Percentiles rank a stretch among this genome's conserved stretches.
These are phyloP conservation scores for Herpetomonas samuelpessoai DNA, from an alignment of 208 protist genomes.

Conservation along the genomic window DNA sequence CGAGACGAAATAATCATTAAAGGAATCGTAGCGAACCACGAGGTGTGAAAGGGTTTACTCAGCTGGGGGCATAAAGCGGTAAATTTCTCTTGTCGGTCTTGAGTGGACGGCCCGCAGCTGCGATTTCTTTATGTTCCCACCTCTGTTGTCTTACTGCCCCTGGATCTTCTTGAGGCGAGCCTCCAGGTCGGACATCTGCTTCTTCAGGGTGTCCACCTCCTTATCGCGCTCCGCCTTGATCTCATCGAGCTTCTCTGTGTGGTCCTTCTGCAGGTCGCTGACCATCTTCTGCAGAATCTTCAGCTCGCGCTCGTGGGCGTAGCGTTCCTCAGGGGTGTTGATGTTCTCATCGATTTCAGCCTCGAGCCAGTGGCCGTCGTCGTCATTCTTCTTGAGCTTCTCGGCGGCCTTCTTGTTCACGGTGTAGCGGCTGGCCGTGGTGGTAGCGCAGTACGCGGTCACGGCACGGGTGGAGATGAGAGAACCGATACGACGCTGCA, in stretches of 20 bases:
- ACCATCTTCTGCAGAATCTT: slow-evolving; percentile 58
- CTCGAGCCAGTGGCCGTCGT: slow-evolving; percentile 83
- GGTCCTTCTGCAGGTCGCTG: slow-evolving; percentile 36
- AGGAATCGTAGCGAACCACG: too few species aligned
- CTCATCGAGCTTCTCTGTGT: slow-evolving; percentile 44
- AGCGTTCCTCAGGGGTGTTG: slow-evolving; percentile 76
- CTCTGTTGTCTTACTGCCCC: too few species aligned
- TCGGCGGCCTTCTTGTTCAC: slow-evolving; percentile 46
- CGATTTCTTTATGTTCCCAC: too few species aligned
- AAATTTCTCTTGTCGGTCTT: too few species aligned
- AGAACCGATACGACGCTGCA: slow-evolving; percentile 28
- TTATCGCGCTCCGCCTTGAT: slow-evolving; percentile 30
- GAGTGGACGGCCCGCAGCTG: too few species aligned
- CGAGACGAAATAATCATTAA: too few species aligned
- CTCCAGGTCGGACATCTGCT: slow-evolving; percentile 41
- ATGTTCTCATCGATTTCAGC: slow-evolving; percentile 87
- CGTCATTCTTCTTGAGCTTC: slow-evolving; percentile 34
- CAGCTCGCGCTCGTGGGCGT: slow-evolving; percentile 60
- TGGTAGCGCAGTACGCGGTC: background rate
- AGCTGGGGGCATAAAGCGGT: too few species aligned
- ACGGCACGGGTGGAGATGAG: slow-evolving; percentile 1
- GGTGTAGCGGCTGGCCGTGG: background rate
- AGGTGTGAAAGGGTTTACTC: too few species aligned
- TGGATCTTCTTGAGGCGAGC: slow-evolving; percentile 44
- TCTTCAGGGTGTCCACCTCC: slow-evolving; percentile 49